Percentiles rank a stretch among this genome's conserved stretches.
These are phyloP conservation scores for Citrus trifoliata DNA, from an alignment of 345 rosid genomes.

Conservation along the genomic window DNA sequence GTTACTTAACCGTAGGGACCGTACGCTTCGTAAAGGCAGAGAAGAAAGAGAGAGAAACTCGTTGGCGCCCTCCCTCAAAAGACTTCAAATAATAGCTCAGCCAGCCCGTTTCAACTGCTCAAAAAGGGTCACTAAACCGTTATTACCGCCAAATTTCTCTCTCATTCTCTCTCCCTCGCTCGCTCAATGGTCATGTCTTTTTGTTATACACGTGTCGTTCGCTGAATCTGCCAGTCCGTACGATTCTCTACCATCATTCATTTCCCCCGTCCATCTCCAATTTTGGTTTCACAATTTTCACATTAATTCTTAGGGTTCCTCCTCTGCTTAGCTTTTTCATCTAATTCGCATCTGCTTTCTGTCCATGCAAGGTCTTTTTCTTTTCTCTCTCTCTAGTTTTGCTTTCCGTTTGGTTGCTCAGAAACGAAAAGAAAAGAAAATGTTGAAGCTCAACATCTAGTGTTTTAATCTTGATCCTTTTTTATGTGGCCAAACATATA, in stretches of 20 bases:
- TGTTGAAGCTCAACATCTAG: not conserved
- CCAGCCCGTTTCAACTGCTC: not conserved
- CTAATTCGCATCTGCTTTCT: not conserved
- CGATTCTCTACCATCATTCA: not conserved
- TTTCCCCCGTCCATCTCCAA: not conserved
- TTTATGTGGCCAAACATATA: not conserved
- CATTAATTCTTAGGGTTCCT: not conserved
- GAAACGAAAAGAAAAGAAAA: not conserved
- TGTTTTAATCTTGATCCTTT: not conserved
- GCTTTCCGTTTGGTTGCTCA: conserved; percentile 4
- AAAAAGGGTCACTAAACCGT: conserved; percentile 14
- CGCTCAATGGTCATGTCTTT: not conserved
- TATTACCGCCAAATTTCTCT: conserved; percentile 30
- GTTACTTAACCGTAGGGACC: not conserved
- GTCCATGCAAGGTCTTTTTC: not conserved
- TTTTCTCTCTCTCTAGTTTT: not conserved
- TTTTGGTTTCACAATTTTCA: not conserved
- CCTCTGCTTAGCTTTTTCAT: not conserved
- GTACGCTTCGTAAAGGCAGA: not conserved
- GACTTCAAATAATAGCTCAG: not conserved
- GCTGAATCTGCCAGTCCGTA: not conserved
- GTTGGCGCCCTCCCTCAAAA: not conserved
- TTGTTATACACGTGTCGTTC: not conserved
- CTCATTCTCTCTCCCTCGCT: conserved; percentile 16
- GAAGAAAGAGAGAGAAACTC: not conserved